Conservation (phyloP, 148 eudicot species). For the Spergularia bocconei region DNA sequence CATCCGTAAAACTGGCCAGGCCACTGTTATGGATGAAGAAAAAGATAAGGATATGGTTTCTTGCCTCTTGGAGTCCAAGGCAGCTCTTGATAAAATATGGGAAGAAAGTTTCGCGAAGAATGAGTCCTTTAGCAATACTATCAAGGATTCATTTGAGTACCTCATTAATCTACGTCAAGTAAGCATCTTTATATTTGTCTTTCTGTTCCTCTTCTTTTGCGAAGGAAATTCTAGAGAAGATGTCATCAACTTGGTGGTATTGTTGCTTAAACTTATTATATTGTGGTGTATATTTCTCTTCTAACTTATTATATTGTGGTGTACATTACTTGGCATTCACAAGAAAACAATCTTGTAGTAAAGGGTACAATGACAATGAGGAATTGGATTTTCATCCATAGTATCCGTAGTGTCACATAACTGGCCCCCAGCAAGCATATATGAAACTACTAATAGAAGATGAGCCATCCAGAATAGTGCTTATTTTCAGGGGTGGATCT, state of each 20-base stretch:
- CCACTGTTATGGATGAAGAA: conserved; percentile 89
- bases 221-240: background rate
- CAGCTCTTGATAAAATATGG: conserved; percentile 77
- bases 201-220: background rate
- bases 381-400: no score
- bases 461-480: background rate
- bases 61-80: conserved; percentile 84
- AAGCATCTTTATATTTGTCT: conserved; percentile 13
- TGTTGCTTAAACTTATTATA: background rate
- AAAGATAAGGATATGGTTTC: conserved; percentile 96
- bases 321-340: no score
- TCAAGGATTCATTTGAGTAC: conserved; percentile 95
- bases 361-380: no score
- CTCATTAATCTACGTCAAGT: conserved; percentile 96
- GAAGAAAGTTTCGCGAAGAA: conserved; percentile 89
- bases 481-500: background rate
- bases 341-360: no score
- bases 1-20: conserved; percentile 79
- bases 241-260: background rate
- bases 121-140: conserved; percentile 80
- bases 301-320: background rate
- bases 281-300: background rate
- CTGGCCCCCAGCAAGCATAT: background rate
- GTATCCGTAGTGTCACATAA: background rate
- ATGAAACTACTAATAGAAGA: background rate